phyloP scores from a whole-genome alignment of 1,139 yeast genomes.

The Candida sanyaensis region DNA sequence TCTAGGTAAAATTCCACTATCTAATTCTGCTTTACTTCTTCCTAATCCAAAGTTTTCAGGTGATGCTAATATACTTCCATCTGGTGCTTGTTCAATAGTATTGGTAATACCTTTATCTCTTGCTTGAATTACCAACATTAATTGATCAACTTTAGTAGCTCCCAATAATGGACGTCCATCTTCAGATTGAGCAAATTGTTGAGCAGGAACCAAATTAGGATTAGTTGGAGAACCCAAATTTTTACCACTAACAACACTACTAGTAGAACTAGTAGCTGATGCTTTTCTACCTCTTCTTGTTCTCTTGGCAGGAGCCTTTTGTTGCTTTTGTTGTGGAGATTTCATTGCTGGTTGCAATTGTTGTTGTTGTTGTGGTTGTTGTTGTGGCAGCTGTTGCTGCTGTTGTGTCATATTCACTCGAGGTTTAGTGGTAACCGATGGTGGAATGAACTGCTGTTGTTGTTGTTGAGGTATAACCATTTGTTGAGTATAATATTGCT shows the following conservation, averaged over 20 bases:
- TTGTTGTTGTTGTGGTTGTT: too few species aligned
- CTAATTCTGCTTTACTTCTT: constrained; percentile 26
- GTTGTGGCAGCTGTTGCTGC: constrained; percentile 3
- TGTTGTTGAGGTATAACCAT: constrained; percentile 10
- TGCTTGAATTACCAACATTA: constrained; percentile 89
- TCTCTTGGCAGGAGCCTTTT: constrained; percentile 1
- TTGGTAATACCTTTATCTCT: constrained; percentile 71
- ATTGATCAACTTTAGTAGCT: constrained; percentile 84
- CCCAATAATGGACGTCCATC: constrained; percentile 74
- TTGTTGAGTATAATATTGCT: constrained; percentile 7
- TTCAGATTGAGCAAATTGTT: constrained; percentile 47
- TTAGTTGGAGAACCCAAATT: constrained; percentile 9
- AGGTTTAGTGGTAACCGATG: constrained; percentile 2
- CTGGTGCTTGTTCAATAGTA: constrained; percentile 60
- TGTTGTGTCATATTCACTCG: neutral
- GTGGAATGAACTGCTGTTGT: constrained; percentile 10
- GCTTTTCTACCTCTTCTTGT: constrained; percentile 4
- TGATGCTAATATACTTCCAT: constrained; percentile 54
- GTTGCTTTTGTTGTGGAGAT: constrained; percentile 8
- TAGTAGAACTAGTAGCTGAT: constrained; percentile 1
- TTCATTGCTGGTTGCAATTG: constrained; percentile 1
- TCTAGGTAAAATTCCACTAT: constrained; percentile 50
- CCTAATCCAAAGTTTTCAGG: constrained; percentile 58
- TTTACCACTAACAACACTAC: neutral
- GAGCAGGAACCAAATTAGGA: constrained; percentile 40